phyloP scores from a whole-genome alignment of 176 grass and related monocot species.

The Carex parvula region DNA sequence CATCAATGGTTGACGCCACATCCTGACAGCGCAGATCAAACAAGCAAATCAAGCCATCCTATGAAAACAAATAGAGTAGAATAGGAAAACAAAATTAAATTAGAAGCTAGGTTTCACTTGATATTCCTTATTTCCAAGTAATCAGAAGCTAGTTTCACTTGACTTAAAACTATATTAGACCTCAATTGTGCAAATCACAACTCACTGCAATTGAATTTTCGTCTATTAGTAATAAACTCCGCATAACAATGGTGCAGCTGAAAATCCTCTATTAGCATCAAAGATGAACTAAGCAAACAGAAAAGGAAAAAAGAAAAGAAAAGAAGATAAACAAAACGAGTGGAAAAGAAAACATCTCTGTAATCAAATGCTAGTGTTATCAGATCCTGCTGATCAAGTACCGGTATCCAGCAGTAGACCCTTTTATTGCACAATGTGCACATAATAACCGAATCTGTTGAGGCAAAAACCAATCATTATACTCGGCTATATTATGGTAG shows the following conservation, averaged over 20 bases:
- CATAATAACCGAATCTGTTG: not conserved
- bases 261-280: not conserved
- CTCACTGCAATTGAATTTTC: not conserved
- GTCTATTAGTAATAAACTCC: not conserved
- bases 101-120: slow-evolving; percentile 4
- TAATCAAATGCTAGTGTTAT: no score
- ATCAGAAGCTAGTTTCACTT: not conserved
- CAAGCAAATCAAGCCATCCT: slow-evolving; percentile 90
- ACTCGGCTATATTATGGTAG: not conserved
- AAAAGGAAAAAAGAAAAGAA: no score
- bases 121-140: not conserved
- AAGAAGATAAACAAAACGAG: no score
- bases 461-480: not conserved
- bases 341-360: no score
- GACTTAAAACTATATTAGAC: not conserved
- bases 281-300: no score
- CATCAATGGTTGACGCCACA: slow-evolving; percentile 55
- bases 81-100: not conserved
- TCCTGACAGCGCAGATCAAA: slow-evolving; percentile 87
- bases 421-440: not conserved
- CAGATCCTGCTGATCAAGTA: not conserved
- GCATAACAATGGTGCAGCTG: not conserved
- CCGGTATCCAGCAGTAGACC: not conserved
- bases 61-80: not conserved
- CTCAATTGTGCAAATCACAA: not conserved